A percentile compares a stretch with the other conserved stretches of the same genome.
Conservation (phyloP, 2,329 filamentous ascomycete genomes). For the Alternaria consortialis region DNA sequence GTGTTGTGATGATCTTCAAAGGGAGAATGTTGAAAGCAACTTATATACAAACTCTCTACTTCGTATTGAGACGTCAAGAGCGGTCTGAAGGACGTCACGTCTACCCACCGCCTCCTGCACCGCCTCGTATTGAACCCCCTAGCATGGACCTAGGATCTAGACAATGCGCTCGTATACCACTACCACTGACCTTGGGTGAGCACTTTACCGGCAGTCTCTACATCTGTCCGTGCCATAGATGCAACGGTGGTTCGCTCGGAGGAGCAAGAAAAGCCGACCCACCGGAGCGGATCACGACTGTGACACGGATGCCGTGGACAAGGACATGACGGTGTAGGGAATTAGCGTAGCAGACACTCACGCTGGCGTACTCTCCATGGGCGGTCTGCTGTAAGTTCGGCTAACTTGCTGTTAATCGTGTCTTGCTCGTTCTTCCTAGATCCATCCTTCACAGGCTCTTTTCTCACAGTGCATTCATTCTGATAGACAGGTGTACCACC, state of each 20-base stretch:
- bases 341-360: not conserved
- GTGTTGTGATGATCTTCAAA: not conserved
- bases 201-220: not conserved
- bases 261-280: not conserved
- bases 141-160: not conserved
- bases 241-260: not conserved
- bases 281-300: not conserved
- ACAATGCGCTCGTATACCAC: not conserved
- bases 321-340: not conserved
- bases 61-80: slow-evolving; percentile 1
- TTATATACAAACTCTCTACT: not conserved
- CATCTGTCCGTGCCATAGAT: not conserved
- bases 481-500: not conserved
- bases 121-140: not conserved
- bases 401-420: not conserved
- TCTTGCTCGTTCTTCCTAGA: too few relatives aligned
- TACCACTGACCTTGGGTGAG: not conserved
- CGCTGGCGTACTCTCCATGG: not conserved
- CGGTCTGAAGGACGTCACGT: not conserved
- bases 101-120: not conserved
- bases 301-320: not conserved
- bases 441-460: not conserved
- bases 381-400: not conserved
- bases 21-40: not conserved
- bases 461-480: not conserved